Evolutionary conservation across 2,329 filamentous ascomycete genomes (phyloP).

Genomic region (Keithomyces neogunnii): DNA sequence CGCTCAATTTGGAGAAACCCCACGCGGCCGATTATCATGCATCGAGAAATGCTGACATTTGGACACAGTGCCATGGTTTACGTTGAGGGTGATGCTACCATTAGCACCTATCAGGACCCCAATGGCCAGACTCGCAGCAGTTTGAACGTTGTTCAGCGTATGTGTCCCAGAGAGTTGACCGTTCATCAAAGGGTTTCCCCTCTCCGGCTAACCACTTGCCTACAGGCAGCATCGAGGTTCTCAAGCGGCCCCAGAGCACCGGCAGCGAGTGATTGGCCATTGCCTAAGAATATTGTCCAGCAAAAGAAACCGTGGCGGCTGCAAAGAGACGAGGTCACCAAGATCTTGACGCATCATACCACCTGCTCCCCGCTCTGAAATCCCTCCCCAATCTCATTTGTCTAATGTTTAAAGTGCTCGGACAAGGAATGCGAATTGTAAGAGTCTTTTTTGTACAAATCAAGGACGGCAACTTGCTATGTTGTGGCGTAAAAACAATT

Average conservation of each 20-base stretch:
- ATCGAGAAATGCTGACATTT: conserved; percentile 8
- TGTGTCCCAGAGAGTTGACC: conserved; percentile 24
- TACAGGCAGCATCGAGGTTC: conserved; percentile 36
- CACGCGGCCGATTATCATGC: too few species aligned
- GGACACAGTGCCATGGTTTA: conserved; percentile 61
- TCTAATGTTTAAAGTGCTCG: conserved; percentile 11
- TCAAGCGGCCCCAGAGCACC: conserved; percentile 29
- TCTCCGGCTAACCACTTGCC: background rate
- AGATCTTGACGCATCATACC: background rate
- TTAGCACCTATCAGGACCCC: conserved; percentile 57
- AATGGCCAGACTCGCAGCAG: conserved; percentile 59
- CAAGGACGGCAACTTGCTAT: background rate
- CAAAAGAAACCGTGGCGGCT: background rate
- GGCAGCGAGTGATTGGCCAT: conserved; percentile 13
- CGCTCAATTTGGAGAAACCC: too few species aligned
- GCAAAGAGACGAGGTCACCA: background rate
- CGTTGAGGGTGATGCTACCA: conserved; percentile 72
- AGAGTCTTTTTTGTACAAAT: conserved; percentile 6
- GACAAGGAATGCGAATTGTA: conserved; percentile 8
- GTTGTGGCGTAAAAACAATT: background rate
- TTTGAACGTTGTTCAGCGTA: conserved; percentile 75
- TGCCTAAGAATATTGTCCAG: background rate
- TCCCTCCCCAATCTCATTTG: conserved; percentile 10
- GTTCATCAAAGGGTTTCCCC: background rate
- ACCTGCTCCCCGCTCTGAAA: conserved; percentile 13